phyloP scores from a whole-genome alignment of 2,329 filamentous ascomycete genomes.

The Zymoseptoria ardabiliae region DNA sequence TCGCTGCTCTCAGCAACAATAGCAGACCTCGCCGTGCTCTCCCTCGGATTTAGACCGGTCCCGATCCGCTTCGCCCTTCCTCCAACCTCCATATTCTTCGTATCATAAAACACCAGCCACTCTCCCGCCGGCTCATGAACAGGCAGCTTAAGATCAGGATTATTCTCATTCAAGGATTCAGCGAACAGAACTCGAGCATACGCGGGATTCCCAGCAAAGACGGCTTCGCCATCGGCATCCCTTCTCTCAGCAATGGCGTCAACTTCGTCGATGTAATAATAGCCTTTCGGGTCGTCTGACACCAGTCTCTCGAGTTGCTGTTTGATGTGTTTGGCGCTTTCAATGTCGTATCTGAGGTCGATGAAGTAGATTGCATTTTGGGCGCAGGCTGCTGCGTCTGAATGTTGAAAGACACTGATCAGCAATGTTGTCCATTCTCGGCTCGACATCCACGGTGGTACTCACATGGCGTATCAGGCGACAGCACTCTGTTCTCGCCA shows the following conservation, averaged over 20 bases:
- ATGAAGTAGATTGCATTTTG: slow-evolving; percentile 1
- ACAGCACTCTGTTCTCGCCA: background rate
- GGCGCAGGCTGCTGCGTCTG: background rate
- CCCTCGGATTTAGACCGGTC: background rate
- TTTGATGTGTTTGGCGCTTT: background rate
- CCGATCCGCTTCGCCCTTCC: background rate
- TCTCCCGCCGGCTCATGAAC: background rate
- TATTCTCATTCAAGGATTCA: background rate
- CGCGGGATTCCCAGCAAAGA: background rate
- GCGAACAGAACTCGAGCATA: background rate
- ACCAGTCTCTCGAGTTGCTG: background rate
- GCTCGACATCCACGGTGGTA: background rate
- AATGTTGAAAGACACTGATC: background rate
- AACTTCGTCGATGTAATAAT: background rate
- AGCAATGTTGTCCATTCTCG: background rate
- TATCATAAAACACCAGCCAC: background rate
- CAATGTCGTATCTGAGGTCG: background rate
- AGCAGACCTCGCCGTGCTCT: background rate
- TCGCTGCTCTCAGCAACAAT: background rate
- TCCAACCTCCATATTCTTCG: background rate
- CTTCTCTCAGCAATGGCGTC: background rate
- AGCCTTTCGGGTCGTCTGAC: background rate
- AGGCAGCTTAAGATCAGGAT: background rate
- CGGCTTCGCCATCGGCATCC: background rate
- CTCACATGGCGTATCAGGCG: background rate